A percentile compares a stretch with the other conserved stretches of the same genome.
Evolutionary conservation across 1,284 basidiomycete species (phyloP).

Genomic region (Cryptococcus sp.): DNA sequence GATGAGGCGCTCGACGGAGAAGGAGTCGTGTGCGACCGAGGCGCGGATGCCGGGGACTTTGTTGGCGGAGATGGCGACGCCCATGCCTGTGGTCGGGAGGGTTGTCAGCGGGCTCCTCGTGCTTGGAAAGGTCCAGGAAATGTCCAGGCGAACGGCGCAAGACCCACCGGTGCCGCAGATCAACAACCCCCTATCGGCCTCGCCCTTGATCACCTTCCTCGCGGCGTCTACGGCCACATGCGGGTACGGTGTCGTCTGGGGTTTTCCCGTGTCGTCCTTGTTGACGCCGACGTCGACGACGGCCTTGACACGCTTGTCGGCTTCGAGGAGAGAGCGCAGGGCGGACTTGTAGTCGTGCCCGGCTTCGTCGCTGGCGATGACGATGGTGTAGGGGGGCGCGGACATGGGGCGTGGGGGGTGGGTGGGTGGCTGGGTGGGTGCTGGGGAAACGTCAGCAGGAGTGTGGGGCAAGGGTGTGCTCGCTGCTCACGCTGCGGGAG

Average conservation of each 20-base stretch:
- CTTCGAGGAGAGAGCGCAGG: slow-evolving; percentile 37
- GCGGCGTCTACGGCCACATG: slow-evolving; percentile 52
- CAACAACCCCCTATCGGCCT: slow-evolving; percentile 52
- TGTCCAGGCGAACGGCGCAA: neutral
- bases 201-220: slow-evolving; percentile 47
- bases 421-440: neutral
- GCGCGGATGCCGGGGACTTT: slow-evolving; percentile 50
- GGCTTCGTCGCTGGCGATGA: slow-evolving; percentile 42
- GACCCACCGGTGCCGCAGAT: slow-evolving; percentile 51
- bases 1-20: slow-evolving; percentile 51
- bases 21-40: slow-evolving; percentile 50
- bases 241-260: slow-evolving; percentile 51
- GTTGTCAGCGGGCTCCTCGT: neutral
- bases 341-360: slow-evolving; percentile 40
- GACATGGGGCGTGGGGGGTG: slow-evolving; percentile 16
- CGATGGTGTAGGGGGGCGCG: slow-evolving; percentile 36
- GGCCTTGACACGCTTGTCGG: slow-evolving; percentile 35
- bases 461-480: neutral
- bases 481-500: too few relatives aligned
- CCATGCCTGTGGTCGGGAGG: slow-evolving; percentile 22
- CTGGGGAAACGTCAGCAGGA: neutral
- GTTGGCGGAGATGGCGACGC: slow-evolving; percentile 51
- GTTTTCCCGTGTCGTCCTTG: slow-evolving; percentile 17
- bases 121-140: neutral
- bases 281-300: slow-evolving; percentile 44